Base-by-base conservation (phyloP, 2,329 filamentous ascomycete species). In the Fusarium nelsonii region DNA sequence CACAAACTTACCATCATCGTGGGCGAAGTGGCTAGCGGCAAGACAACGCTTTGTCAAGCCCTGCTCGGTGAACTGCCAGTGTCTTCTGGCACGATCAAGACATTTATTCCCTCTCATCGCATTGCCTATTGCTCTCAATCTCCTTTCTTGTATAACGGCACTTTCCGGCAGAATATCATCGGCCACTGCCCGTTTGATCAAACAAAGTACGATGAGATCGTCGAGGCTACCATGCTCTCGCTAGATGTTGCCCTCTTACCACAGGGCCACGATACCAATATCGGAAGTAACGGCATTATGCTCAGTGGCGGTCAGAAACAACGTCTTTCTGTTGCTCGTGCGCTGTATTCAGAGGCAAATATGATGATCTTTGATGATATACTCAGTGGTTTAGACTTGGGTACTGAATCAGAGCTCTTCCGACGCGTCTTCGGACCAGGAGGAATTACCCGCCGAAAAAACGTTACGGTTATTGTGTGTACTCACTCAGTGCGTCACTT, bases 291-390 rank as follows among this genome's bases (percentile, higher is more conserved):
- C 18, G 81, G 81, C 0, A 78, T 83, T n/a, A 78, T 77, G 18
- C 63, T 84, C 1, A 81, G 79, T 12, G 82, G 82, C 2, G 82
- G 82, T 0, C 82, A 84, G 61, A 74, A 73, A 44, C 76, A 80
- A 4, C 74, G 80, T 3, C 69, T 79, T 0, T 72, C 73, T 18
- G 73, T 85, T 3, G 84, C 84, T 0, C 76, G 84, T 0, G 84
- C 84, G 1, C 63, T 85, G 0, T 86, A 84, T 65, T 76, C 79
- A 1, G 71, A 76, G 12, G 73, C 76, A 0, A 68, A 82, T 14
- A 70, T 84, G 32, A 64, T 83, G 36, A 64, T 86, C 1, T 71
- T 85, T 8, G 84, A 86, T 60, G 83, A 86, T 34, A 71, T 79
- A 0, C 77, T 85, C 9, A 81, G 81, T 30, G 82, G 79, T 0